These are phyloP conservation scores for Triangularia verruculosa DNA, from an alignment of 2,329 filamentous ascomycete genomes.

Conservation along the genomic window DNA sequence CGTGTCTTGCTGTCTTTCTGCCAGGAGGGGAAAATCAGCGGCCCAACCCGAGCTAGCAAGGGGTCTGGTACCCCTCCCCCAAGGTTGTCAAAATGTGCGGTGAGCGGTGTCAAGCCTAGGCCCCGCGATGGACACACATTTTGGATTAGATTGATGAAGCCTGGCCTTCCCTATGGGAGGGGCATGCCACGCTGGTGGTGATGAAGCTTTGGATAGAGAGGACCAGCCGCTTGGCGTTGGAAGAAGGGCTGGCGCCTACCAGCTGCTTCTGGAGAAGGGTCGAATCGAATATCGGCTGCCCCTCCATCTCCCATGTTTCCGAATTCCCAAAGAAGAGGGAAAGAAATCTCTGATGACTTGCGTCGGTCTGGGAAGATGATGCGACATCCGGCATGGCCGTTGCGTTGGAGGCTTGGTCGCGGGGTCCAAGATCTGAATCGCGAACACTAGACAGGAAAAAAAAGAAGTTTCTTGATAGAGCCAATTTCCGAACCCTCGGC, in stretches of 20 bases:
- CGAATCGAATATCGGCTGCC: not conserved
- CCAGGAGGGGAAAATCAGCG: constrained; percentile 12
- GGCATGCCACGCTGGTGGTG: not conserved
- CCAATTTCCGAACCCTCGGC: constrained; percentile 27
- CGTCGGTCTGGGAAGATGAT: constrained; percentile 4
- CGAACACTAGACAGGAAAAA: not conserved
- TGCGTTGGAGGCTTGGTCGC: not conserved
- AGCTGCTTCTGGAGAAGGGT: not conserved
- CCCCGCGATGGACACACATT: not conserved
- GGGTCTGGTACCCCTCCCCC: constrained; percentile 6
- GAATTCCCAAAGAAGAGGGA: not conserved
- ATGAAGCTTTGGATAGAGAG: not conserved
- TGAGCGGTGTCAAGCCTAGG: not conserved
- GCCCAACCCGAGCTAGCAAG: constrained; percentile 12
- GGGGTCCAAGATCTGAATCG: not conserved
- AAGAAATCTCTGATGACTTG: constrained; percentile 6
- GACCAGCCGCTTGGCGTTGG: constrained; percentile 1
- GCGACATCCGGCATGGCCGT: constrained; percentile 9
- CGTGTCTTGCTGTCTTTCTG: constrained; percentile 4
- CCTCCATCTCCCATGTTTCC: not conserved
- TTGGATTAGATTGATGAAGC: not conserved
- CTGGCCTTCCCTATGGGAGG: not conserved
- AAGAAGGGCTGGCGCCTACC: not conserved
- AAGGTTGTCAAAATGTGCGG: constrained; percentile 4
- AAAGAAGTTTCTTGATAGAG: constrained; percentile 14